phyloP scores from a whole-genome alignment of 2,329 filamentous ascomycete genomes.

The Penicillium digitatum region DNA sequence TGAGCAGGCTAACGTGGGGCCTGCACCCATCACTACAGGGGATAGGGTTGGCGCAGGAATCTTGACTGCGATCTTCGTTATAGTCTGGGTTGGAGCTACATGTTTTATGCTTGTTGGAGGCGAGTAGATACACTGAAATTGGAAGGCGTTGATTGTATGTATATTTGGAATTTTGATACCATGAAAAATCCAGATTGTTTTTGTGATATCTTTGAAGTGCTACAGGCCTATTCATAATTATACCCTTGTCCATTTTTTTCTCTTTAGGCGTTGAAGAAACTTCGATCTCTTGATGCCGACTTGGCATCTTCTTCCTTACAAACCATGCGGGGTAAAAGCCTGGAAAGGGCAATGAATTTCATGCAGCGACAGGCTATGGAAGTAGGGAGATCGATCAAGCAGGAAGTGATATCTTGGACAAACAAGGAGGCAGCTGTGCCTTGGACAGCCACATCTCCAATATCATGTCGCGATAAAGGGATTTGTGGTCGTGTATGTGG shows the following conservation, averaged over 20 bases:
- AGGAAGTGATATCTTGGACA: not conserved
- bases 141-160: not conserved
- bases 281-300: too few relatives aligned
- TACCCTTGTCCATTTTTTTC: not conserved
- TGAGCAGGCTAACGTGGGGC: not conserved
- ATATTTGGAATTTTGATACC: not conserved
- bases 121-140: not conserved
- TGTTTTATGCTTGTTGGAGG: not conserved
- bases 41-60: constrained; percentile 34
- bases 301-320: not conserved
- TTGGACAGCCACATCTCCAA: not conserved
- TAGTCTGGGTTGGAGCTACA: not conserved
- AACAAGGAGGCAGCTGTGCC: not conserved
- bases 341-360: not conserved
- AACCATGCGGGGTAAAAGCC: too few relatives aligned
- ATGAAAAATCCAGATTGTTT: not conserved
- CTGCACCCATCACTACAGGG: constrained; percentile 14
- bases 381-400: not conserved
- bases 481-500: not conserved
- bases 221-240: not conserved
- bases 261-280: not conserved
- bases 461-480: not conserved
- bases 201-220: not conserved
- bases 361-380: not conserved
- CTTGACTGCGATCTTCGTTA: constrained; percentile 27